Evolutionary conservation across 768 basidiomycete genomes (phyloP), one percentile per base, ranked within the genome.

Genomic region (Naganishia friedmannii): DNA sequence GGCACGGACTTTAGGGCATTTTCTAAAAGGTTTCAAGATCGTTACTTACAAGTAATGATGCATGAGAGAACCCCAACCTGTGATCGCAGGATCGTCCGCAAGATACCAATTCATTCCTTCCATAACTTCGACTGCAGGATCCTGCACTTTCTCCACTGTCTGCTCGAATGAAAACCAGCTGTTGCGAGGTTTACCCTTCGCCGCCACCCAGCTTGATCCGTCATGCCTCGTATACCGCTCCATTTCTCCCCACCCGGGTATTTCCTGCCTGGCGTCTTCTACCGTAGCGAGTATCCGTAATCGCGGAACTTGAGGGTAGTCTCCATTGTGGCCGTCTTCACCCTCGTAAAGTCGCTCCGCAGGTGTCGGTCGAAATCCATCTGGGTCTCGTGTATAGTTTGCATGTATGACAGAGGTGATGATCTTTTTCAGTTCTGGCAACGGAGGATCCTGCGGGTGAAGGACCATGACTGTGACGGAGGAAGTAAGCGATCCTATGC

Each of bases 11-110:
- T 60, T 13, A 53, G 45, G 12, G 8, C 29, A 45, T n/a, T 26
- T 23, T 32, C 4, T 13, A 13, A 42, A 15, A 31, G 15, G 3
- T 17, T 12, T 37, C 56, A 29, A 21, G 21, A 31, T 23, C 31
- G 7, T 15, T 10, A 66, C 69, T 65, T n/a, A 71, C 70, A 56
- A 71, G 42, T 71, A 71, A 60, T 71, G 70, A 28, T 71, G 70
- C 70, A 71, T 71, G 45, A 71, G 55, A n/a, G 54, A 46, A 5
- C 70, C 70, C 70, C 70, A 71, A 2, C 70, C 70, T 7, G 53
- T 67, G 13, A 66, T 65, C 1, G 32, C 53, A 5, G 70, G 63
- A 29, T 71, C 70, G 34, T 71, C 70, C 55, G 70, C 70, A 19
- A 71, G 32, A 55, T 71, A 71, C 39, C 66, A 58, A 42, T 67